Evolutionary conservation across 768 basidiomycete genomes (phyloP).

Genomic region (Hydnomerulius pinastri): DNA sequence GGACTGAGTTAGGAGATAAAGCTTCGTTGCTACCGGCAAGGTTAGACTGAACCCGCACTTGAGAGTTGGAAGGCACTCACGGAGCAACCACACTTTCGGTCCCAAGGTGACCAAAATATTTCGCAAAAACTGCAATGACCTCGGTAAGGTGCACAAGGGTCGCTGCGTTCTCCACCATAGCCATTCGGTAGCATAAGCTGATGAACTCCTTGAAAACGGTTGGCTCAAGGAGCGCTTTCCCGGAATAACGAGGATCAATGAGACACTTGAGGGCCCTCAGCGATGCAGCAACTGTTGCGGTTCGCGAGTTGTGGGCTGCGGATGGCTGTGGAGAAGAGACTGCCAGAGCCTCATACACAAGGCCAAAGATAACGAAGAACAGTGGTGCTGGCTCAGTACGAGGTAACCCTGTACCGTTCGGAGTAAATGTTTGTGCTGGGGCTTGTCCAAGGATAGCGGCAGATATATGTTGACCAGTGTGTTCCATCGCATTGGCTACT

Average conservation of each 20-base stretch:
- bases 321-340: constrained; percentile 63
- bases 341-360: constrained; percentile 88
- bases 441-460: constrained; percentile 79
- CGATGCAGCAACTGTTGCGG: constrained; percentile 56
- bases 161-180: constrained; percentile 76
- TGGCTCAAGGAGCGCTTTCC: constrained; percentile 77
- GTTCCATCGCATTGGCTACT: constrained; percentile 76
- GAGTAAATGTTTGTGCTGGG: constrained; percentile 20
- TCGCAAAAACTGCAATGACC: constrained; percentile 61
- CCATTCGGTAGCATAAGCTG: constrained; percentile 85
- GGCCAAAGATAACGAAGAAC: constrained; percentile 89
- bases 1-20: constrained; percentile 31
- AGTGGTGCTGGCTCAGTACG: constrained; percentile 69
- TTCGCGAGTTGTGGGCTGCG: constrained; percentile 40
- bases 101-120: constrained; percentile 32
- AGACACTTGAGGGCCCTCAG: constrained; percentile 79
- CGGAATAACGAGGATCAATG: constrained; percentile 79
- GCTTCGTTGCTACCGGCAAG: constrained; percentile 29
- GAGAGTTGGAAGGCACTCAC: constrained; percentile 8
- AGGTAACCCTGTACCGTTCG: constrained; percentile 21
- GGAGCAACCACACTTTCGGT: constrained; percentile 21
- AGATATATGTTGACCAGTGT: constrained; percentile 63
- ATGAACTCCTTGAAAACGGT: constrained; percentile 89
- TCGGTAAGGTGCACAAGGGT: constrained; percentile 76
- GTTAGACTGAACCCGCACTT: constrained; percentile 1